Base-by-base conservation (phyloP, 2,329 filamentous ascomycete genomes). In the Botrytis elliptica region DNA sequence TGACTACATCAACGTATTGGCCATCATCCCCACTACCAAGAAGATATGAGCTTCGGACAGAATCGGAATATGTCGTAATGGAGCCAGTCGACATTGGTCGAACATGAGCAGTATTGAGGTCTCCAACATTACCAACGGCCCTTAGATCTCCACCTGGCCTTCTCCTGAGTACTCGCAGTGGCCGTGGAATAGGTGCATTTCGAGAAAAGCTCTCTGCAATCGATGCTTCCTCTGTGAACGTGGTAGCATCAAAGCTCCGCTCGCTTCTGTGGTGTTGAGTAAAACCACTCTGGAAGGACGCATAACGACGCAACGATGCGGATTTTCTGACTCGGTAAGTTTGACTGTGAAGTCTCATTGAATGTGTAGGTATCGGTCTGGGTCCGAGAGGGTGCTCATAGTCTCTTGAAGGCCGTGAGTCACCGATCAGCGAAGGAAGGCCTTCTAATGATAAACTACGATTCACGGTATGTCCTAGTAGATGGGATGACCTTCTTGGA, bases 111-210 rank as follows among this genome's bases (percentile, higher is more conserved):
- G 82, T 79, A 64, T 90, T 88, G 5, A 91, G 81, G 46, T 93
- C 90, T 59, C 88, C 87, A 44, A 91, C 88, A 74, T 91, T 91
- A 29, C 86, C 87, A 55, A 88, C 91, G 25, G 90, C 91, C 75
- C 91, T 88, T 66, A 96, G 83, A 80, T 95, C 90, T 49, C 93
- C 92, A 66, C 93, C 93, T 10, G 92, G 93, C 22, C 91, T 87
- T 79, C 93, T 86, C 75, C 93, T 87, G 75, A 96, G 85, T 60
- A 91, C 85, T 63, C 90, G 88, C 10, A 88, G 82, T n/a, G 89
- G 89, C 33, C 84, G 83, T 1, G 87, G 85, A 66, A 86, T 81
- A 3, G 85, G 70, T 75, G 83, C 83, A 10, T 85, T 84, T 66
- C 83, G 82, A 0, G 85, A 85, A 5, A 84, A 79, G 7, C 84